Conservation (phyloP, 371 early-diverging fungal genomes). For the Mortierella sp. region DNA sequence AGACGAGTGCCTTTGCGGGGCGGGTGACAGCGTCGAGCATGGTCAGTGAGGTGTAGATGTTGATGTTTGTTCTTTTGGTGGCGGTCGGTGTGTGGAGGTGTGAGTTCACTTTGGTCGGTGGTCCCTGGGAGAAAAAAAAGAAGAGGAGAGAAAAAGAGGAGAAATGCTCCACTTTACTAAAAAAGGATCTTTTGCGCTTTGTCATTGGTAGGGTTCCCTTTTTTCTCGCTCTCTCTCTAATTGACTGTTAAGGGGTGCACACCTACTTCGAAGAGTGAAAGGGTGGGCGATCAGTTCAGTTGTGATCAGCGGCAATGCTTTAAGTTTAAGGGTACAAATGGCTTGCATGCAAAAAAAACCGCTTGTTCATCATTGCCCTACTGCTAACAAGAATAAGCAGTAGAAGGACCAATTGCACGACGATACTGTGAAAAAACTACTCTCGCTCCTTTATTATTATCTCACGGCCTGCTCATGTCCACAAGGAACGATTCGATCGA, state of each 20-base stretch:
- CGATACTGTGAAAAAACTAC: too few relatives aligned
- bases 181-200: neutral
- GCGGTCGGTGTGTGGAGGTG: neutral
- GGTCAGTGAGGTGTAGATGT: neutral
- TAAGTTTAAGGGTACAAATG: too few relatives aligned
- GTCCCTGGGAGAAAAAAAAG: neutral
- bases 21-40: conserved; percentile 49
- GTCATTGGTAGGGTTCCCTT: neutral
- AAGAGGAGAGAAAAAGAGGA: neutral
- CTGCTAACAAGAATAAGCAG: too few relatives aligned
- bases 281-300: neutral
- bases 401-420: too few relatives aligned
- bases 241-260: neutral
- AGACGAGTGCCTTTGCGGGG: conserved; percentile 42
- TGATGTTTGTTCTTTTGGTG: too few relatives aligned
- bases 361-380: too few relatives aligned
- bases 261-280: neutral
- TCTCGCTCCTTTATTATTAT: too few relatives aligned
- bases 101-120: neutral
- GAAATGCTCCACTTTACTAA: neutral
- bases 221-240: neutral
- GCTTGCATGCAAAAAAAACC: neutral
- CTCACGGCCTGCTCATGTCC: too few relatives aligned
- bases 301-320: too few relatives aligned
- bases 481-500: too few relatives aligned